These are phyloP conservation scores for Coemansia sp. DNA, from an alignment of 192 early-diverging fungal genomes.

Conservation along the genomic window DNA sequence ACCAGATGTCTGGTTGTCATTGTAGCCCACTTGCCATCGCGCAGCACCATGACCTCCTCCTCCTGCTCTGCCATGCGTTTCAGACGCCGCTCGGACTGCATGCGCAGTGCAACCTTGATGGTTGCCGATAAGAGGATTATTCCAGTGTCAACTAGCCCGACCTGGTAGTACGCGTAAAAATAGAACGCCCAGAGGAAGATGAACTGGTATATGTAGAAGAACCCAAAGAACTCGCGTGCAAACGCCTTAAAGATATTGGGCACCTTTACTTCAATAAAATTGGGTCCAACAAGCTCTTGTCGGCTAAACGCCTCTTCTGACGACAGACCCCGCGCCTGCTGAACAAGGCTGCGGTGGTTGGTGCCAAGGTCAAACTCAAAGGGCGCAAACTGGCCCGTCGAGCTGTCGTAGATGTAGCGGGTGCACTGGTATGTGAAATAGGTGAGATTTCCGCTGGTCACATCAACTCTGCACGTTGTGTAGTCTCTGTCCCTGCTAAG, in stretches of 20 bases:
- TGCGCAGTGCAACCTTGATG: slow-evolving; percentile 59
- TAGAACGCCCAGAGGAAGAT: slow-evolving; percentile 72
- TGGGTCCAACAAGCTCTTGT: slow-evolving; percentile 62
- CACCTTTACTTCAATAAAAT: slow-evolving; percentile 60
- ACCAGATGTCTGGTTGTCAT: slow-evolving; percentile 61
- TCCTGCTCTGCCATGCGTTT: slow-evolving; percentile 61
- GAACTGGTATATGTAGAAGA: slow-evolving; percentile 65
- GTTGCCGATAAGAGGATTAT: slow-evolving; percentile 60
- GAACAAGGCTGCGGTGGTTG: slow-evolving; percentile 54
- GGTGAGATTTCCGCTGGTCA: slow-evolving; percentile 13
- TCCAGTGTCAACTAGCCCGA: slow-evolving; percentile 61
- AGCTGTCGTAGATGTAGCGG: slow-evolving; percentile 67
- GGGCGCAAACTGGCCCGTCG: slow-evolving; percentile 58
- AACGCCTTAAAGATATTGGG: slow-evolving; percentile 55
- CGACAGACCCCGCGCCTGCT: slow-evolving; percentile 55
- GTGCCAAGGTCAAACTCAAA: slow-evolving; percentile 62
- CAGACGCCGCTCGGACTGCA: slow-evolving; percentile 59
- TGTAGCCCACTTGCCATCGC: slow-evolving; percentile 63
- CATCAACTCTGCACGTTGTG: slow-evolving; percentile 43
- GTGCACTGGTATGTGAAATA: slow-evolving; percentile 81
- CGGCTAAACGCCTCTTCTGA: slow-evolving; percentile 57
- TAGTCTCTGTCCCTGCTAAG: slow-evolving; percentile 51
- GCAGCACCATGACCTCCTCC: slow-evolving; percentile 51
- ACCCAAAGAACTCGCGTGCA: slow-evolving; percentile 62
- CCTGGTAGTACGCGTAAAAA: slow-evolving; percentile 65